Conservation (phyloP, 2,329 filamentous ascomycete genomes). For the Stemphylium vesicarium region DNA sequence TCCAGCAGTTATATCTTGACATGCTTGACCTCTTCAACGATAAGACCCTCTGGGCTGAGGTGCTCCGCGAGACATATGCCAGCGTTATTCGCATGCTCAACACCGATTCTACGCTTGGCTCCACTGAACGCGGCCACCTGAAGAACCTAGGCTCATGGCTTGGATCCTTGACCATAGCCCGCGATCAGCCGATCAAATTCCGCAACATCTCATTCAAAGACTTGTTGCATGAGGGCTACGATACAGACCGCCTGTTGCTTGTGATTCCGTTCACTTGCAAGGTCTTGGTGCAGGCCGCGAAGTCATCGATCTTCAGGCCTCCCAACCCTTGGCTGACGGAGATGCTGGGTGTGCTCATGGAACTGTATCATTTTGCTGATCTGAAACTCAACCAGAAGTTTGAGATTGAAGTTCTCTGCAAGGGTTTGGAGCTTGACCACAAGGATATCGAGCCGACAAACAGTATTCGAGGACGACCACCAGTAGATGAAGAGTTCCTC, state of each 20-base stretch:
- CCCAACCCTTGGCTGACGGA: constrained; percentile 99
- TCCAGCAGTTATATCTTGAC: constrained; percentile 90
- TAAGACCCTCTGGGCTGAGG: constrained; percentile 79
- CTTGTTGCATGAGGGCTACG: constrained; percentile 88
- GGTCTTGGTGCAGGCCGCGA: constrained; percentile 81
- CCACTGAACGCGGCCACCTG: constrained; percentile 82
- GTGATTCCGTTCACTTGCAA: constrained; percentile 99
- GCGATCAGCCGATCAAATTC: constrained; percentile 94
- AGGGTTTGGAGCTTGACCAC: constrained; percentile 88
- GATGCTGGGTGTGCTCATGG: constrained; percentile 86
- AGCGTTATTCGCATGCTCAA: constrained; percentile 88
- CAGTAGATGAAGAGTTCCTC: constrained; percentile 66
- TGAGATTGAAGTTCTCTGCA: constrained; percentile 96
- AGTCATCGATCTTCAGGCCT: constrained; percentile 87
- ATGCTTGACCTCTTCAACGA: constrained; percentile 84
- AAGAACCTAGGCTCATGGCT: constrained; percentile 96
- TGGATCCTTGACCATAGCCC: constrained; percentile 87
- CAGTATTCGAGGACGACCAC: constrained; percentile 77
- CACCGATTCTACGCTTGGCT: constrained; percentile 83
- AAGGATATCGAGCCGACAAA: constrained; percentile 88
- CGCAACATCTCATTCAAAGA: constrained; percentile 98
- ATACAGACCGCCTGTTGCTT: constrained; percentile 87
- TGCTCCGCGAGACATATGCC: constrained; percentile 90
- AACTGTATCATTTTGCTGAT: constrained; percentile 91
- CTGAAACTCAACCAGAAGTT: constrained; percentile 97